Evolutionary conservation across 192 early-diverging fungal genomes (phyloP).

Genomic region (Linnemannia zychae): DNA sequence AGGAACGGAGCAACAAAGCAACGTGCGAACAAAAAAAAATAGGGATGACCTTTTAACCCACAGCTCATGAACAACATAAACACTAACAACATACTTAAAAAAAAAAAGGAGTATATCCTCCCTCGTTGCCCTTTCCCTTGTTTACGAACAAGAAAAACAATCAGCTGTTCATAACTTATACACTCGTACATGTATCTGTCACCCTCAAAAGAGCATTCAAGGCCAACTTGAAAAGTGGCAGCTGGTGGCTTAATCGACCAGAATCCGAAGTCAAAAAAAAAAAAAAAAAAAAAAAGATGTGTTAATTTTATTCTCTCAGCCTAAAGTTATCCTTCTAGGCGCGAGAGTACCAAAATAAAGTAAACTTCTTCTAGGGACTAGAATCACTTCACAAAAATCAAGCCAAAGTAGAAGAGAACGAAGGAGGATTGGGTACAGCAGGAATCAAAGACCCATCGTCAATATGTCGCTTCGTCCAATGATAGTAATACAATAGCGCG

Average conservation of each 20-base stretch:
- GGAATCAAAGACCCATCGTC: conserved; percentile 10
- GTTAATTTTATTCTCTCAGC: too few species aligned
- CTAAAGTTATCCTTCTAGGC: too few species aligned
- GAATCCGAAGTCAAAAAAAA: too few species aligned
- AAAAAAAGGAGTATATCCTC: not conserved
- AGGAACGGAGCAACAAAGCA: not conserved
- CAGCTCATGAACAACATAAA: not conserved
- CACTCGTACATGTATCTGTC: not conserved
- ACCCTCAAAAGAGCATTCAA: not conserved
- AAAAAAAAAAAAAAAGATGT: not conserved
- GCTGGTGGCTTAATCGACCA: too few species aligned
- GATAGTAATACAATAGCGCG: conserved; percentile 81
- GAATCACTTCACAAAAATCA: not conserved
- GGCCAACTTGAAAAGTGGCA: not conserved
- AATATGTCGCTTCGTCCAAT: conserved; percentile 55
- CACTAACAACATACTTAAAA: not conserved
- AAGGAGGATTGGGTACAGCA: not conserved
- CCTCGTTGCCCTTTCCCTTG: not conserved
- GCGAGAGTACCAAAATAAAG: too few species aligned
- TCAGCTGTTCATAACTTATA: not conserved
- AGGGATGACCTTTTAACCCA: not conserved
- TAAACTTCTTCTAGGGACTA: too few species aligned
- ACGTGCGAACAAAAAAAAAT: not conserved
- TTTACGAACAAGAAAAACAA: not conserved
- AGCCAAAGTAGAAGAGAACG: not conserved